Conservation (phyloP, 495 filamentous ascomycete genomes). For the Apiosordaria backusii region DNA sequence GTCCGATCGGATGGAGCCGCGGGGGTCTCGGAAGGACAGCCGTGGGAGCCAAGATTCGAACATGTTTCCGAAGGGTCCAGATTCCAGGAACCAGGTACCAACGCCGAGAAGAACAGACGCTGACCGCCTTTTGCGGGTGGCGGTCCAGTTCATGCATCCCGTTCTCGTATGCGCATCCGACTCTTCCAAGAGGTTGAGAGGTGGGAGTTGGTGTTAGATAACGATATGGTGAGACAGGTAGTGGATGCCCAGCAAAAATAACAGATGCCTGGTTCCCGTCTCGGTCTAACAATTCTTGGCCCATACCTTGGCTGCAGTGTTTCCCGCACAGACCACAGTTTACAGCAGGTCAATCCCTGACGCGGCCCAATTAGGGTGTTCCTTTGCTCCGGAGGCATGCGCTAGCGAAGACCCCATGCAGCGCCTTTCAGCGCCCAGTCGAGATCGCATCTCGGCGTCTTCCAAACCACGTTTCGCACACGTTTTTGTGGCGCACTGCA, state of each 20-base stretch:
- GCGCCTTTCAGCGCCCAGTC: background rate
- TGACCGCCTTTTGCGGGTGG: background rate
- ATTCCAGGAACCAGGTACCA: too few species aligned
- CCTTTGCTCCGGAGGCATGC: background rate
- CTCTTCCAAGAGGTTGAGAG: too few species aligned
- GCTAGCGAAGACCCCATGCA: background rate
- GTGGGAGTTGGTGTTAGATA: background rate
- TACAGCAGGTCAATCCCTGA: background rate
- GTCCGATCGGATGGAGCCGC: background rate
- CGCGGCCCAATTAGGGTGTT: background rate
- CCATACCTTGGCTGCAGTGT: background rate
- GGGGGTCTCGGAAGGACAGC: background rate
- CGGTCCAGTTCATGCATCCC: background rate
- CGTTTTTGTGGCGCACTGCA: background rate
- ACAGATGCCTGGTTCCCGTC: too few species aligned
- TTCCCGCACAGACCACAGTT: background rate
- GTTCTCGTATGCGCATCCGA: background rate
- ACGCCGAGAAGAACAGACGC: background rate
- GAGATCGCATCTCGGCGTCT: background rate
- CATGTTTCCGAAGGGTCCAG: background rate
- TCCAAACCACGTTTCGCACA: constrained; percentile 1
- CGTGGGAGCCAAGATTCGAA: background rate
- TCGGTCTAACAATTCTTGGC: too few species aligned
- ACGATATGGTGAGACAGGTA: background rate
- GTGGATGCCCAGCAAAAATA: too few species aligned